Evolutionary conservation across 257 asterid species (phyloP).

Genomic region (Nicotiana benthamiana): DNA sequence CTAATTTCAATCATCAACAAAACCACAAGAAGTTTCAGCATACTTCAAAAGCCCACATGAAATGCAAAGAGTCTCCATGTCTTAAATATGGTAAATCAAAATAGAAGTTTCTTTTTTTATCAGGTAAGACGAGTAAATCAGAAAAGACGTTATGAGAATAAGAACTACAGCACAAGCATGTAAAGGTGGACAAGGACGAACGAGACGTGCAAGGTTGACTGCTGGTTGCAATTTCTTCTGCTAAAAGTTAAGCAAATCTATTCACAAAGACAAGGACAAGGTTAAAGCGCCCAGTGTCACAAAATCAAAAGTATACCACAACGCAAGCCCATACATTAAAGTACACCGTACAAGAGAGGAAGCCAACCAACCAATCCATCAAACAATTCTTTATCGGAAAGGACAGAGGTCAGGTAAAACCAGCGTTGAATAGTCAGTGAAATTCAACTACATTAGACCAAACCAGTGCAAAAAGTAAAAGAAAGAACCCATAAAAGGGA

Average conservation of each 20-base stretch:
- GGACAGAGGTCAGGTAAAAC: too few species aligned
- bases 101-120: not conserved
- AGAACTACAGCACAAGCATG: not conserved
- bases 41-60: not conserved
- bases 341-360: too few species aligned
- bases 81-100: not conserved
- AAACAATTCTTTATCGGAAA: not conserved
- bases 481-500: slow-evolving; percentile 2
- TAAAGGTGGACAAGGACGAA: not conserved
- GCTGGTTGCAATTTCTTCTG: not conserved
- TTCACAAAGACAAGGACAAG: not conserved
- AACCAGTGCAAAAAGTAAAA: slow-evolving; percentile 2
- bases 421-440: not conserved
- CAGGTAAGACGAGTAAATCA: not conserved
- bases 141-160: not conserved
- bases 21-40: not conserved
- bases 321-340: not conserved
- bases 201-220: not conserved
- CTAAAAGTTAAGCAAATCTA: not conserved
- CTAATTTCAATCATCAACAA: not conserved
- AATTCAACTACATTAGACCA: not conserved
- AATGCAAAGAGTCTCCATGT: not conserved
- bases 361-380: not conserved
- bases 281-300: not conserved
- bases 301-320: not conserved